Conservation (phyloP, 2,329 filamentous ascomycete genomes). For the Cercospora beticola region DNA sequence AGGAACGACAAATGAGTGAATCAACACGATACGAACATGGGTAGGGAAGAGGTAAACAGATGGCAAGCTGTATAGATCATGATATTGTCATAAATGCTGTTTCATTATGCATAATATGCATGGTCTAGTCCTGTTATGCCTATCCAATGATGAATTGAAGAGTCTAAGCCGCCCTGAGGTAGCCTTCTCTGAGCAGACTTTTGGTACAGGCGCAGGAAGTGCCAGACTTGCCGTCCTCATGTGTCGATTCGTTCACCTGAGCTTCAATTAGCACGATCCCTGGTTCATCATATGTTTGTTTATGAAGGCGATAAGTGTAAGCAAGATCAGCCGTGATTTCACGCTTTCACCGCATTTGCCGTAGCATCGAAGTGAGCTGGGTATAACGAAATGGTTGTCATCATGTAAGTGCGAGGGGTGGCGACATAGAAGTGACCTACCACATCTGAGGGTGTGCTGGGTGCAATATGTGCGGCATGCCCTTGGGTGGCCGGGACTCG, state of each 20-base stretch:
- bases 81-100: not conserved
- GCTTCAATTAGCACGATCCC: not conserved
- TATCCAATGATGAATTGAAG: not conserved
- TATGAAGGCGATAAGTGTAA: not conserved
- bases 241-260: not conserved
- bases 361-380: conserved; percentile 17
- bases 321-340: conserved; percentile 13
- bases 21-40: too few relatives aligned
- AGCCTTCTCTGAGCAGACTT: not conserved
- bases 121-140: not conserved
- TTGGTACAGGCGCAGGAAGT: not conserved
- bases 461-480: not conserved
- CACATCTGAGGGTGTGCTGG: not conserved
- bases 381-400: conserved; percentile 13
- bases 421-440: not conserved
- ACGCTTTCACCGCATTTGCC: conserved; percentile 14
- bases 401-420: not conserved
- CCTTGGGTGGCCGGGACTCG: not conserved
- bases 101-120: not conserved
- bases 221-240: not conserved
- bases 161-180: not conserved
- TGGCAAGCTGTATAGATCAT: not conserved
- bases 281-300: not conserved
- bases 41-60: not conserved
- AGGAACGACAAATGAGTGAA: too few relatives aligned